Evolutionary conservation across 2,329 filamentous ascomycete species (phyloP).

Genomic region (Coleophoma crateriformis): DNA sequence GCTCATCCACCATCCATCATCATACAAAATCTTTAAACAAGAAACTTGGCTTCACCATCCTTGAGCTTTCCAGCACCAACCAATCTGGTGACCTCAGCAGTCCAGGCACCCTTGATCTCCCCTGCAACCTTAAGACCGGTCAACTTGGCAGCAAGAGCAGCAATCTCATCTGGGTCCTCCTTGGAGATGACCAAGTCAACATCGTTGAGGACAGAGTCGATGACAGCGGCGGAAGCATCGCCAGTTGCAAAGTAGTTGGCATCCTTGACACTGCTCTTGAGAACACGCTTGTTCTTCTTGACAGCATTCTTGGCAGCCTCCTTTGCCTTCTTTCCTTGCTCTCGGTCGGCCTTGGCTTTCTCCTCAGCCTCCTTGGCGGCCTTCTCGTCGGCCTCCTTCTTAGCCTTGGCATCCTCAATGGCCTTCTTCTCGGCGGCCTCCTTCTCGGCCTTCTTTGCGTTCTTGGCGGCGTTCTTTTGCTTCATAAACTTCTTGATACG

Average conservation of each 20-base stretch:
- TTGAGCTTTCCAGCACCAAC: conserved; percentile 80
- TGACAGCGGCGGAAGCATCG: conserved; percentile 67
- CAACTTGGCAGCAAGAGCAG: conserved; percentile 74
- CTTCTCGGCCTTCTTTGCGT: conserved; percentile 86
- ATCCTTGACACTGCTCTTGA: conserved; percentile 91
- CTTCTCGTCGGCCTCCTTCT: conserved; percentile 78
- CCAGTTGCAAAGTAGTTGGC: conserved; percentile 88
- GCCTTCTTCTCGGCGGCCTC: conserved; percentile 88
- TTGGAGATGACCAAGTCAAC: conserved; percentile 83
- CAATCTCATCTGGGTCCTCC: conserved; percentile 88
- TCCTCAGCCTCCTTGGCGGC: conserved; percentile 80
- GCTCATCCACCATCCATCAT: not conserved
- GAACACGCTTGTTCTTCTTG: conserved; percentile 99
- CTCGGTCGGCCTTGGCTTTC: conserved; percentile 76
- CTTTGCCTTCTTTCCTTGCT: conserved; percentile 90
- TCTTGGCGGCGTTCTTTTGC: conserved; percentile 87
- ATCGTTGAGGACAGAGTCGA: conserved; percentile 78
- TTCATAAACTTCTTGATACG: conserved; percentile 97
- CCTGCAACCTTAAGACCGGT: conserved; percentile 70
- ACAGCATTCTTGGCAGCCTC: conserved; percentile 97
- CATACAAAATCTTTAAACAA: conserved; percentile 29
- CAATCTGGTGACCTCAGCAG: conserved; percentile 70
- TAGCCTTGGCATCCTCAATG: conserved; percentile 76
- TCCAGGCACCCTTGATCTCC: conserved; percentile 83
- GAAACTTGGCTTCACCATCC: conserved; percentile 70